Base-by-base conservation (phyloP, 306 rosid species). In the Neltuma alba region DNA sequence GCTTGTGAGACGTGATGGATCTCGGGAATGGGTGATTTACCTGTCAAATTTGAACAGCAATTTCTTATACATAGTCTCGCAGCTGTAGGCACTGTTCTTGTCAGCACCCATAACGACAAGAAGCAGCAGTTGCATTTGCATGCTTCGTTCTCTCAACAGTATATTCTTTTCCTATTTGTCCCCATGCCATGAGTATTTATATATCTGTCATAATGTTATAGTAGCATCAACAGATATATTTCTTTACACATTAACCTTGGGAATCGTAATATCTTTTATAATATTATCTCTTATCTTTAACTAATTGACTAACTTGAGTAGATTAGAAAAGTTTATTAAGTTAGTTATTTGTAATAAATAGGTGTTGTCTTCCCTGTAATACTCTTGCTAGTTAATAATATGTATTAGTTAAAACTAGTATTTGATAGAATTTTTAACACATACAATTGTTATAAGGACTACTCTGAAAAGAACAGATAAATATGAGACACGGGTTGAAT, bases 21-120 rank as follows among this genome's bases (percentile, higher is more conserved):
- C 75, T 83, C 16, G 87, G 82, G 78, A 81, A 83, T 47, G 66
- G 38, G 58, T n/a, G 25, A 42, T 7, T 57, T 54, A 47, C 7
- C 41, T 50, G 38, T 40, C 79, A 54, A 9, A 20, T 57, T 85
- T 78, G 61, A 79, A 76, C 73, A 37, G 12, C 60, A 45, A 25
- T 58, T 81, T 58, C 81, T 79, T 47, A 54, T 47, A 55, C n/a
- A 68, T 47, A 9, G 40, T 42, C 74, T 68, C 44, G 8, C 79
- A 42, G 64, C 12, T 25, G 10, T 63, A 74, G 60, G 28, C 44
- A 52, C 72, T 52, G 40, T 41, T 38, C 28, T 78, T 74, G 83
- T 81, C 79, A 57, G 13, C 72, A 67, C 31, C 79, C 84, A 60
- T 41, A 72, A 74, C 13, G 86, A 81, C 86, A 84, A 40, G 40